A percentile compares a stretch with the other conserved stretches of the same genome.
phyloP scores from a whole-genome alignment of 2,329 filamentous ascomycete genomes.

The Westerdykella ornata region DNA sequence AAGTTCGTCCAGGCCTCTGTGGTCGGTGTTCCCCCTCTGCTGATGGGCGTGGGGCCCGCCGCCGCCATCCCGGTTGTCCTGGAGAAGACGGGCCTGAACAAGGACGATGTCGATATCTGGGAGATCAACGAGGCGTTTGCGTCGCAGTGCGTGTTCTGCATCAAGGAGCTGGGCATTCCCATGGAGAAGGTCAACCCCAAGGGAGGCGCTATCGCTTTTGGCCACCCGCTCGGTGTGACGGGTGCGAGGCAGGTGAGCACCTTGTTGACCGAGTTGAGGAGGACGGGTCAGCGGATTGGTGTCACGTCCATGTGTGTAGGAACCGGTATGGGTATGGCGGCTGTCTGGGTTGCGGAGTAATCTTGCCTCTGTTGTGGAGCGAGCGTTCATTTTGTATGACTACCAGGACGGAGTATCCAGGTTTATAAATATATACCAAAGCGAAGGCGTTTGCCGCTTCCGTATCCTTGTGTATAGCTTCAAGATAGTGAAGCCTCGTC shows the following conservation, averaged over 20 bases:
- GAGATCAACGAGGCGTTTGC: constrained; percentile 99
- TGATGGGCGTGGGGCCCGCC: constrained; percentile 95
- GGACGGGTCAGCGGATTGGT: constrained; percentile 77
- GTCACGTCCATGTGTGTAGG: constrained; percentile 95
- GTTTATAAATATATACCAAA: too few relatives aligned
- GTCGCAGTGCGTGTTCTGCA: constrained; percentile 88
- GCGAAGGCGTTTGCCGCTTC: too few relatives aligned
- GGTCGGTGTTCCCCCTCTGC: constrained; percentile 81
- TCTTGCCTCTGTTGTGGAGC: constrained; percentile 2
- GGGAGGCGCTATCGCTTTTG: constrained; percentile 92
- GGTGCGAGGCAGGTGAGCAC: constrained; percentile 92
- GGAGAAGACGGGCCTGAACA: constrained; percentile 75
- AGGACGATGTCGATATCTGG: constrained; percentile 85
- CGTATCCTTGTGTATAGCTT: too few relatives aligned
- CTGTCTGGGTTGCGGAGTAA: constrained; percentile 92
- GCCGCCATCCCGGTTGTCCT: constrained; percentile 92
- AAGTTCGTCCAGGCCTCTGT: constrained; percentile 84
- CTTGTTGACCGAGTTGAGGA: constrained; percentile 78
- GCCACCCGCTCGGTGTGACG: constrained; percentile 90
- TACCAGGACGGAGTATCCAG: too few relatives aligned
- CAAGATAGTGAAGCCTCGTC: too few relatives aligned
- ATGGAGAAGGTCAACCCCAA: constrained; percentile 91
- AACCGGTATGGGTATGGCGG: constrained; percentile 94
- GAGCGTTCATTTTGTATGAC: neutral
- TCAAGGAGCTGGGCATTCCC: constrained; percentile 77